phyloP scores from a whole-genome alignment of 768 basidiomycete species.

The Nidularia pulvinata region DNA sequence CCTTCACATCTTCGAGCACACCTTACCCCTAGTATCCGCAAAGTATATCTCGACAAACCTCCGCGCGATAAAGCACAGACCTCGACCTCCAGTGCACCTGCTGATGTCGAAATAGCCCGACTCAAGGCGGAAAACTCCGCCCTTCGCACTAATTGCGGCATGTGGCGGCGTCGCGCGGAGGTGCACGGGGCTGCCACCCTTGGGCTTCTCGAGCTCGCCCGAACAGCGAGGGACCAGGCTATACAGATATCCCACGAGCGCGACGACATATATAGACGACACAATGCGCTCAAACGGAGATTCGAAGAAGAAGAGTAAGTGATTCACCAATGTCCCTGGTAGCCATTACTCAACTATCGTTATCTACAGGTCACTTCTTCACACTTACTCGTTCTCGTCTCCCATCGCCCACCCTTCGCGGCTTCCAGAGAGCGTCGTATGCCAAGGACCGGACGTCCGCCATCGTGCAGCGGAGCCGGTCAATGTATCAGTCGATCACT shows the following conservation, averaged over 20 bases:
- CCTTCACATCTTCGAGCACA: constrained; percentile 62
- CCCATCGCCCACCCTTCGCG: too few relatives aligned
- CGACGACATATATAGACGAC: constrained; percentile 27
- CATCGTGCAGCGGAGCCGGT: too few relatives aligned
- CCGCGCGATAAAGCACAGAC: neutral
- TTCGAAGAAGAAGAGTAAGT: constrained; percentile 20
- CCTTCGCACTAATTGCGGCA: constrained; percentile 35
- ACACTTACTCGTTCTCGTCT: too few relatives aligned
- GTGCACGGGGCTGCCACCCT: constrained; percentile 46
- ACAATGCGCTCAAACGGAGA: constrained; percentile 21
- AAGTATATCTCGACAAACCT: constrained; percentile 42
- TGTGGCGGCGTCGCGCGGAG: constrained; percentile 51
- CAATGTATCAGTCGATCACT: too few relatives aligned
- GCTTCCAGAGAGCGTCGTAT: too few relatives aligned
- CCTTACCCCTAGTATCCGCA: constrained; percentile 57
- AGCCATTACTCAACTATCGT: too few relatives aligned
- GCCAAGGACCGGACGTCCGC: too few relatives aligned
- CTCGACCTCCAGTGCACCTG: constrained; percentile 10
- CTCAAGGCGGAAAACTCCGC: constrained; percentile 42
- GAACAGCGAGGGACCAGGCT: constrained; percentile 37
- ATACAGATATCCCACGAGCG: constrained; percentile 34
- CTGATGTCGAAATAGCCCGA: constrained; percentile 29
- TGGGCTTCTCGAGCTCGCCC: constrained; percentile 41
- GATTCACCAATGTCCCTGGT: too few relatives aligned
- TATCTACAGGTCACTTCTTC: too few relatives aligned